phyloP scores from a whole-genome alignment of 345 rosid genomes.

The Geranium rotundifolium region DNA sequence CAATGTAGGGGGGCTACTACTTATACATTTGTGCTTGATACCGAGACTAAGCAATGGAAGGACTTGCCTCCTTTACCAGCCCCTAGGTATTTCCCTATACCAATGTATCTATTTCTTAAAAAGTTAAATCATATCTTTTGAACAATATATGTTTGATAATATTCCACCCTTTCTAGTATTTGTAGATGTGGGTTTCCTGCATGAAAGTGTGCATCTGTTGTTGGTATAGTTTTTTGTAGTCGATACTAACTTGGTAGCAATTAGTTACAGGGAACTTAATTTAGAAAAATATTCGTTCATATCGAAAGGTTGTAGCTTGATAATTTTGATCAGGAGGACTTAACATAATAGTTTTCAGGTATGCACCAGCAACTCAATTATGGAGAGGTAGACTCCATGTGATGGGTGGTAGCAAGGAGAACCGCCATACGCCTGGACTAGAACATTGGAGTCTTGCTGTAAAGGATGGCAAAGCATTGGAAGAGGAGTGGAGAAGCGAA shows the following conservation, averaged over 20 bases:
- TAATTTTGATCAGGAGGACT: background rate
- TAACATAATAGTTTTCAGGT: constrained; percentile 34
- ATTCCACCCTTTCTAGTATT: background rate
- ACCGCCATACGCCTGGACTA: constrained; percentile 70
- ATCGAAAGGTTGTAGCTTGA: background rate
- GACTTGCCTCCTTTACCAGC: constrained; percentile 62
- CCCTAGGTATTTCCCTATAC: constrained; percentile 48
- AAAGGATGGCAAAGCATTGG: constrained; percentile 73
- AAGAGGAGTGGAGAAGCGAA: constrained; percentile 79
- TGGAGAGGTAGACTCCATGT: constrained; percentile 99
- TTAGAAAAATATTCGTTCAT: no score
- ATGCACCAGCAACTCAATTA: constrained; percentile 95
- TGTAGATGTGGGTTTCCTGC: background rate
- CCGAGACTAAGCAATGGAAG: constrained; percentile 69
- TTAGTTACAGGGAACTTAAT: no score
- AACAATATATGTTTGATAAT: background rate
- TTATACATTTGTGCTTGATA: constrained; percentile 68
- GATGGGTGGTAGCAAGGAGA: constrained; percentile 98
- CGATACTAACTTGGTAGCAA: no score
- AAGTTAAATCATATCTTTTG: background rate
- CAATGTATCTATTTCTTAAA: background rate
- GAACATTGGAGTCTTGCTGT: constrained; percentile 94
- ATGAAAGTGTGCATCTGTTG: no score
- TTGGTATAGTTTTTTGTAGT: background rate
- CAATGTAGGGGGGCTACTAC: constrained; percentile 92